phyloP scores from a whole-genome alignment of 495 filamentous ascomycete genomes.

The Hypomontagnella submonticulosa region DNA sequence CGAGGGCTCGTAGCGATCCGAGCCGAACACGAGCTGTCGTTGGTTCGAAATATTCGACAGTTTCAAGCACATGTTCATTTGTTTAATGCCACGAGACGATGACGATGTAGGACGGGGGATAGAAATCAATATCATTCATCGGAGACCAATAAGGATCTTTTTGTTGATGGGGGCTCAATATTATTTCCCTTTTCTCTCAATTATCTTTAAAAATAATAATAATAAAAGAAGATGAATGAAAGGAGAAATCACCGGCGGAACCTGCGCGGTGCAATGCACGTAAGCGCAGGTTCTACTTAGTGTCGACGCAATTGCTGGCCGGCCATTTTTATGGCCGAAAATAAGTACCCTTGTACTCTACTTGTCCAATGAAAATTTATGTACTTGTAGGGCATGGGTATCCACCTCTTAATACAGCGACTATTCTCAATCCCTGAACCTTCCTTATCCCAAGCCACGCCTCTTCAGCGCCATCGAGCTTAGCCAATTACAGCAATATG shows the following conservation, averaged over 20 bases:
- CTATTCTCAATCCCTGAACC: constrained; percentile 19
- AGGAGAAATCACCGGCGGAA: constrained; percentile 34
- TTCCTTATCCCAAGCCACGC: constrained; percentile 15
- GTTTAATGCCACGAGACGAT: too few species aligned
- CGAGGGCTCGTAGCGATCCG: constrained; percentile 14
- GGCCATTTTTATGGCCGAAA: constrained; percentile 37
- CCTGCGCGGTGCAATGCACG: constrained; percentile 31
- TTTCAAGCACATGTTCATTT: too few species aligned
- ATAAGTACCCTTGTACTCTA: background rate
- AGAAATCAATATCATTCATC: too few species aligned
- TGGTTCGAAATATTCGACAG: background rate
- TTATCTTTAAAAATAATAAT: background rate
- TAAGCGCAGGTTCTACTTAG: constrained; percentile 23
- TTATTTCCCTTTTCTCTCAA: too few species aligned
- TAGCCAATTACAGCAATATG: constrained; percentile 29
- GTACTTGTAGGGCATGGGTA: constrained; percentile 18
- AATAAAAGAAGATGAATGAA: constrained; percentile 7
- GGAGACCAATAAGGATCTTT: too few species aligned
- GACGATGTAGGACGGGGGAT: too few species aligned
- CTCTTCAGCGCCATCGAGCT: constrained; percentile 6
- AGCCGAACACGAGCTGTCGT: constrained; percentile 7
- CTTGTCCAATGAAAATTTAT: constrained; percentile 28
- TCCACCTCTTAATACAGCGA: constrained; percentile 18
- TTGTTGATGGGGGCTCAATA: too few species aligned
- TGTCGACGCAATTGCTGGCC: constrained; percentile 11